A percentile compares a stretch with the other conserved stretches of the same genome.
These are phyloP conservation scores for Mortierella sp. DNA, from an alignment of 371 early-diverging fungal genomes.

Conservation along the genomic window DNA sequence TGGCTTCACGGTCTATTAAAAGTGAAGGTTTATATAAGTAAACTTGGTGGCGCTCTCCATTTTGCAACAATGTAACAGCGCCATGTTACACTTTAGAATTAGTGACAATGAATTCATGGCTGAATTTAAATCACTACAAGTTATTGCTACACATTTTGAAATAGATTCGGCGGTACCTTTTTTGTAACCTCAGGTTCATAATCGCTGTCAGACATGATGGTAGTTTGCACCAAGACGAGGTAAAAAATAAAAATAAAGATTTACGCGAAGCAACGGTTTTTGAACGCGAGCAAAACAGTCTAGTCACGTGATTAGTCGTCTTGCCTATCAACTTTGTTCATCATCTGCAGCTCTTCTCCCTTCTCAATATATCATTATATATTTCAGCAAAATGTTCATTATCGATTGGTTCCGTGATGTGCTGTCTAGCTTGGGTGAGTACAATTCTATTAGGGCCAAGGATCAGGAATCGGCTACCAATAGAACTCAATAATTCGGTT, in stretches of 20 bases:
- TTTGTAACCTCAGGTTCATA: constrained; percentile 37
- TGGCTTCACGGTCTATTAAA: constrained; percentile 16
- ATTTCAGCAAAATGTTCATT: constrained; percentile 79
- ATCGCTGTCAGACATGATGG: constrained; percentile 43
- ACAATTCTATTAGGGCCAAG: background rate
- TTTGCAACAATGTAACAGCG: background rate
- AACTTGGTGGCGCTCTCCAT: background rate
- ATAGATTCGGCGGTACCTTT: constrained; percentile 36
- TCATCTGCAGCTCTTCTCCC: background rate
- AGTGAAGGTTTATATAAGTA: background rate
- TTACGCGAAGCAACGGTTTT: background rate
- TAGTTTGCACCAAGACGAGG: background rate
- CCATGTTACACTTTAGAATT: background rate
- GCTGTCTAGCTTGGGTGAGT: constrained; percentile 84
- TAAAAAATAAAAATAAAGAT: background rate
- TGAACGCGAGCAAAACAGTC: constrained; percentile 4
- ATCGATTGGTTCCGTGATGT: constrained; percentile 96
- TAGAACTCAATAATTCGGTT: background rate
- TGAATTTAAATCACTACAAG: too few species aligned
- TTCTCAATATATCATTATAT: background rate
- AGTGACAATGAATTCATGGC: background rate
- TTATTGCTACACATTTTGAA: background rate
- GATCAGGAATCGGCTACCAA: background rate
- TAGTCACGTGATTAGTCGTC: background rate
- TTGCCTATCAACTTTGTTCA: background rate